Evolutionary conservation across 2,329 filamentous ascomycete species (phyloP).

Genomic region (Salinomyces thailandicus): DNA sequence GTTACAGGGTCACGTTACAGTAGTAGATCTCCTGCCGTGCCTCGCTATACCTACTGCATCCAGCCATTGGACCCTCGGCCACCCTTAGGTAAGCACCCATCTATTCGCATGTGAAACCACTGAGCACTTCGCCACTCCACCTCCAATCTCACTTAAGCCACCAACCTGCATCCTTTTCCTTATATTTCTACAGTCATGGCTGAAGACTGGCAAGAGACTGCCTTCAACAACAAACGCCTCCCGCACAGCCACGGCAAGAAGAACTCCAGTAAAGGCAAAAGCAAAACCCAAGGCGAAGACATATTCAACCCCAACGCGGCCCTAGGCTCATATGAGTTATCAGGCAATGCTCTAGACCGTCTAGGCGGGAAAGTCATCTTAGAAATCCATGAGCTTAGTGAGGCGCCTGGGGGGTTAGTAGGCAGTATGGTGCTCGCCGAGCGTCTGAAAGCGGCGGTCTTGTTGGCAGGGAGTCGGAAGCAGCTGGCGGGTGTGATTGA

Average conservation of each 20-base stretch:
- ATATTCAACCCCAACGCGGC: conserved; percentile 2
- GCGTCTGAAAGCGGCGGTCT: conserved; percentile 3
- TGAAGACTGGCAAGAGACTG: conserved; percentile 4
- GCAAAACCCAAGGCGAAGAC: background rate
- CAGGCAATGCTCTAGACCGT: background rate
- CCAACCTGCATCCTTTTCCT: too few species aligned
- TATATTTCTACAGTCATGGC: too few species aligned
- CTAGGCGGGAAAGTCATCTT: background rate
- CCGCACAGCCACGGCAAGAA: background rate
- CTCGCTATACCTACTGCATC: background rate
- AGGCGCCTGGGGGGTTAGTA: conserved; percentile 4
- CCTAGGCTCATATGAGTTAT: conserved; percentile 2
- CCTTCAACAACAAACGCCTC: background rate
- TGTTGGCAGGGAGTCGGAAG: conserved; percentile 9
- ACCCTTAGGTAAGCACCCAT: too few species aligned
- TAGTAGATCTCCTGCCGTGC: too few species aligned
- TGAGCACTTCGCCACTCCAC: background rate
- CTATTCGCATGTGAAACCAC: background rate
- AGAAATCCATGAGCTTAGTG: conserved; percentile 9
- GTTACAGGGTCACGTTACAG: background rate
- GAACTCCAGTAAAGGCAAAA: background rate
- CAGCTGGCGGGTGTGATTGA: conserved; percentile 4
- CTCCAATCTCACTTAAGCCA: too few species aligned
- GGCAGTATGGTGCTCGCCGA: conserved; percentile 3
- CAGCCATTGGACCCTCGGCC: background rate